phyloP scores from a whole-genome alignment of 1,139 yeast species.

The Debaryomyces coudertii region DNA sequence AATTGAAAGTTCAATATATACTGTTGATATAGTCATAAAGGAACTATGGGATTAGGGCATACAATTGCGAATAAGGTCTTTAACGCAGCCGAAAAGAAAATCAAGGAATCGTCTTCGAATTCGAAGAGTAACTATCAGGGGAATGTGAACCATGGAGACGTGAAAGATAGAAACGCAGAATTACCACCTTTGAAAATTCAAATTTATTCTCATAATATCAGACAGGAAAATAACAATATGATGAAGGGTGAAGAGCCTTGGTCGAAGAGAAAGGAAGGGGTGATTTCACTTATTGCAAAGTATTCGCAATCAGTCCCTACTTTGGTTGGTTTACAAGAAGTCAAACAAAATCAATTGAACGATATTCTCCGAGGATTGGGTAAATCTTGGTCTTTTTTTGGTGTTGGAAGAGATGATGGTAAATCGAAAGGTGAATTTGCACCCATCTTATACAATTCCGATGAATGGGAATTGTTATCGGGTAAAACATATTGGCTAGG shows the following conservation, averaged over 20 bases:
- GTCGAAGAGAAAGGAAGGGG: constrained; percentile 34
- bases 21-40: background rate
- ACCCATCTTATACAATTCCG: constrained; percentile 40
- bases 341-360: constrained; percentile 42
- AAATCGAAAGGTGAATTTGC: constrained; percentile 44
- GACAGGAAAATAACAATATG: constrained; percentile 35
- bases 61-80: constrained; percentile 12
- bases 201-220: constrained; percentile 48
- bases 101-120: constrained; percentile 8
- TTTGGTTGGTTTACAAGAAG: constrained; percentile 51
- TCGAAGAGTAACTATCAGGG: constrained; percentile 5
- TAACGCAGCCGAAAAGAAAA: constrained; percentile 12
- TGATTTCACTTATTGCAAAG: constrained; percentile 34
- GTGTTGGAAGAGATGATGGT: constrained; percentile 53
- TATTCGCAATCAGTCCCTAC: constrained; percentile 25
- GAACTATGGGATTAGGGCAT: constrained; percentile 12
- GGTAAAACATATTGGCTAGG: constrained; percentile 40
- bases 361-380: constrained; percentile 36
- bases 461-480: constrained; percentile 38
- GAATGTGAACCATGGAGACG: constrained; percentile 7
- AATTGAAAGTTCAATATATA: too few species aligned
- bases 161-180: constrained; percentile 13
- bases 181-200: constrained; percentile 26
- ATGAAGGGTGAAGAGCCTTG: constrained; percentile 38
- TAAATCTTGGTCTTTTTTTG: constrained; percentile 41